A percentile compares a stretch with the other conserved stretches of the same genome.
phyloP scores from a whole-genome alignment of 176 grass and related monocot genomes.

The Zoysia japonica region DNA sequence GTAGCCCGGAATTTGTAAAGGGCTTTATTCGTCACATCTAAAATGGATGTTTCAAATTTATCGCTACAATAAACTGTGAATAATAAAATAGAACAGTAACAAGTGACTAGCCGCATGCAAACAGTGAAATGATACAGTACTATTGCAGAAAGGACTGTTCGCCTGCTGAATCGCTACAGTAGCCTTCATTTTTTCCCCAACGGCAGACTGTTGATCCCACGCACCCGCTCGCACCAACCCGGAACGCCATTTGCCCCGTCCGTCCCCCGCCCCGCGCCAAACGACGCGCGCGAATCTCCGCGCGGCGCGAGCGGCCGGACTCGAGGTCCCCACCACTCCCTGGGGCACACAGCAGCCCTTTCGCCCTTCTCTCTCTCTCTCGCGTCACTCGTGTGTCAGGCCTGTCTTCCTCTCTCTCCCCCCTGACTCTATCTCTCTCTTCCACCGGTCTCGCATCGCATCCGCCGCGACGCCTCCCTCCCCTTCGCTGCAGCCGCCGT shows the following conservation, averaged over 20 bases:
- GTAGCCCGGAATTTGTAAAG: no score
- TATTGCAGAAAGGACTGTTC: no score
- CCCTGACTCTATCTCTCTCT: neutral
- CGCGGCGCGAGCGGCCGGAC: slow-evolving; percentile 3
- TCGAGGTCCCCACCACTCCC: neutral
- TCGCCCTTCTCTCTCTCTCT: neutral
- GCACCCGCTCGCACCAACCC: neutral
- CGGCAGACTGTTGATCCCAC: no score
- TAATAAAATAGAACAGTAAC: no score
- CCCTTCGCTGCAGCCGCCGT: neutral
- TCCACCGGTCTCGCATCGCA: neutral
- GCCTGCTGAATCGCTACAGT: no score
- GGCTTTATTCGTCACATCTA: no score
- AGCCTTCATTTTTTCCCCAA: no score
- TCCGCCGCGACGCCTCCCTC: slow-evolving; percentile 3
- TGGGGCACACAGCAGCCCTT: neutral
- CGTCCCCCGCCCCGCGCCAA: neutral
- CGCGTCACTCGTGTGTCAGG: slow-evolving; percentile 15
- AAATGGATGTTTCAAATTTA: no score
- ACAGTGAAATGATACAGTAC: no score
- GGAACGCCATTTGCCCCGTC: neutral
- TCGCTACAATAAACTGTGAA: no score
- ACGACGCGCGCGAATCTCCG: slow-evolving; percentile 31
- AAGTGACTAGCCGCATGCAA: no score
- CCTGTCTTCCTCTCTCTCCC: neutral